Conservation (phyloP, 805 yeast species). For the Barnettozyma populi region DNA sequence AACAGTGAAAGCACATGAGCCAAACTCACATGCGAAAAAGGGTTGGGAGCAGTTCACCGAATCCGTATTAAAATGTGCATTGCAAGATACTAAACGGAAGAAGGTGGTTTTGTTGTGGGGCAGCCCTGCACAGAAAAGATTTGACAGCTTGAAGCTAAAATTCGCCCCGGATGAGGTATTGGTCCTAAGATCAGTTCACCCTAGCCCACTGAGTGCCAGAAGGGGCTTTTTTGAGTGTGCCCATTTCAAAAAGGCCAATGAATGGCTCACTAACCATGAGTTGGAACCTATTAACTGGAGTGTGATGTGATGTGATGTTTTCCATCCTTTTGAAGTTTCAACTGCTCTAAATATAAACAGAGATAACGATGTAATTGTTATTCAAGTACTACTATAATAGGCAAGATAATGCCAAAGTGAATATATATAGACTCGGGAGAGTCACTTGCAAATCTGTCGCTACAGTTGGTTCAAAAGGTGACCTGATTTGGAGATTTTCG, state of each 20-base stretch:
- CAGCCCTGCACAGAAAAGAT: constrained; percentile 37
- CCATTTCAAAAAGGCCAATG: constrained; percentile 72
- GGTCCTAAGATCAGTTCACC: constrained; percentile 78
- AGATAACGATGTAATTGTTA: no score
- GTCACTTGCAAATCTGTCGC: no score
- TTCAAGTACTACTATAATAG: no score
- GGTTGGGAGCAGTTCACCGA: constrained; percentile 95
- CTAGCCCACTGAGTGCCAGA: constrained; percentile 89
- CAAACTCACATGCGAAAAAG: constrained; percentile 82
- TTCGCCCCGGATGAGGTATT: constrained; percentile 31
- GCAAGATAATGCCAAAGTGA: no score
- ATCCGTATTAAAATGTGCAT: constrained; percentile 57
- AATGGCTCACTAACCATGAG: constrained; percentile 53
- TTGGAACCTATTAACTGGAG: constrained; percentile 64
- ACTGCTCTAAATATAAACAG: no score
- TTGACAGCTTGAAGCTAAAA: constrained; percentile 26
- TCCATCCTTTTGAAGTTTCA: no score
- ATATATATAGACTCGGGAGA: no score
- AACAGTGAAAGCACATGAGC: constrained; percentile 89
- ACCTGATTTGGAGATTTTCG: constrained; percentile 3
- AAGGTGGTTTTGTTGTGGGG: constrained; percentile 33
- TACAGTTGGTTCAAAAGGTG: background rate
- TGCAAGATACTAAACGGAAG: constrained; percentile 29
- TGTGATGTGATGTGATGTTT: constrained; percentile 22
- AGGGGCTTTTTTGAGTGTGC: constrained; percentile 76